Evolutionary conservation across 2,329 filamentous ascomycete genomes (phyloP).

Genomic region (Pseudogymnoascus sp.): DNA sequence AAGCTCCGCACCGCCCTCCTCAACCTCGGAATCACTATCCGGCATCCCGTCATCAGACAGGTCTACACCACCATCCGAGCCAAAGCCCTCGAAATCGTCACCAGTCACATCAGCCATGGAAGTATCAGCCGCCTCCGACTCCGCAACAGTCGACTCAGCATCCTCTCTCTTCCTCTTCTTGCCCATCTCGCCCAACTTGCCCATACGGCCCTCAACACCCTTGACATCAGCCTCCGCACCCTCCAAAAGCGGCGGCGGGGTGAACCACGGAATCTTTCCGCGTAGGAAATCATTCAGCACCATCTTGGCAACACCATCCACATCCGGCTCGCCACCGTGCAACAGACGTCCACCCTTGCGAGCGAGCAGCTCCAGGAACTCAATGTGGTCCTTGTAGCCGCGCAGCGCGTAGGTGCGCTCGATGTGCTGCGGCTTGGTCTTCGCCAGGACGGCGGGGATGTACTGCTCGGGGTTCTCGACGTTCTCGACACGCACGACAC

Average conservation of each 20-base stretch:
- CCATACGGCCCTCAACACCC: constrained; percentile 61
- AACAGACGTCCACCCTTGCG: constrained; percentile 79
- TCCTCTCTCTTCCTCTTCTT: constrained; percentile 65
- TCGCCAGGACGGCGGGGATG: constrained; percentile 69
- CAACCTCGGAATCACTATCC: constrained; percentile 26
- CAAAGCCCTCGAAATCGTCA: constrained; percentile 41
- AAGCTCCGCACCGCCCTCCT: constrained; percentile 23
- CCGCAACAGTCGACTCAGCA: constrained; percentile 33
- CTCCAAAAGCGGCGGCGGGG: constrained; percentile 58
- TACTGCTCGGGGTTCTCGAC: constrained; percentile 96
- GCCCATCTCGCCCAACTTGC: constrained; percentile 76
- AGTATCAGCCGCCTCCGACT: constrained; percentile 29
- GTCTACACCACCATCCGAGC: constrained; percentile 31
- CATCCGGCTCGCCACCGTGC: constrained; percentile 86
- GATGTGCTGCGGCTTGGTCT: constrained; percentile 78
- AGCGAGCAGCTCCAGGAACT: constrained; percentile 80
- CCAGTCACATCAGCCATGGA: constrained; percentile 26
- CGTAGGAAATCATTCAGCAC: constrained; percentile 92
- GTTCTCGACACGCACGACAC: constrained; percentile 89
- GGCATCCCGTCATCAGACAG: constrained; percentile 27
- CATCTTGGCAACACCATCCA: constrained; percentile 94
- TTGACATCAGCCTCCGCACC: constrained; percentile 40
- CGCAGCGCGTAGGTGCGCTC: constrained; percentile 88
- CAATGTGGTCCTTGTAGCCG: constrained; percentile 65
- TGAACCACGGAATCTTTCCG: constrained; percentile 95